These are phyloP conservation scores for Umbelopsis sp. DNA, from an alignment of 192 early-diverging fungal genomes.

Conservation along the genomic window DNA sequence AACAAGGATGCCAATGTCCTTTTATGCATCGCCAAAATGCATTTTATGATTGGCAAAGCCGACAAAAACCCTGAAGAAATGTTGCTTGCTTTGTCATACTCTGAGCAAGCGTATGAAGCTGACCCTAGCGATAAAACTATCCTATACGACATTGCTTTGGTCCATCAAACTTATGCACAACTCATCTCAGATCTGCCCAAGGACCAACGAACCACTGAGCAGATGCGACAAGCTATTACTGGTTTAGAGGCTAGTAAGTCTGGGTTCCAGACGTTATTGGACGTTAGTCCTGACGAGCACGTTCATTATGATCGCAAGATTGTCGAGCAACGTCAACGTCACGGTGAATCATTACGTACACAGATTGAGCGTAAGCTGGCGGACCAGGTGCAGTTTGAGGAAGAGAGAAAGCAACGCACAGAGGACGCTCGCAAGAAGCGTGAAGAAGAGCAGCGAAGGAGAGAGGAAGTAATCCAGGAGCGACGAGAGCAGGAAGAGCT, in stretches of 20 bases:
- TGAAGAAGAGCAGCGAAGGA: conserved; percentile 51
- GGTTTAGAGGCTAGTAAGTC: conserved; percentile 55
- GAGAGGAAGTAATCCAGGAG: conserved; percentile 39
- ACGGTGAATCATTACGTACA: conserved; percentile 59
- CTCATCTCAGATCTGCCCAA: conserved; percentile 72
- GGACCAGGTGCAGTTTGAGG: conserved; percentile 65
- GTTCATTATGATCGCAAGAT: conserved; percentile 66
- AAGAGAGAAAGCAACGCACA: conserved; percentile 48
- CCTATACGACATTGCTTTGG: conserved; percentile 75
- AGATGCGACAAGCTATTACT: conserved; percentile 59
- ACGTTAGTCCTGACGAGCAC: conserved; percentile 43
- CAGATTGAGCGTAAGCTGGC: conserved; percentile 58
- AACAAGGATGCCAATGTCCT: conserved; percentile 54
- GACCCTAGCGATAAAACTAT: conserved; percentile 59
- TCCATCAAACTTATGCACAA: conserved; percentile 83
- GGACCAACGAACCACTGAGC: conserved; percentile 60
- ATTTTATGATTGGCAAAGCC: conserved; percentile 63
- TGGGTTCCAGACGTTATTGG: conserved; percentile 46
- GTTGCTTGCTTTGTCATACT: conserved; percentile 55
- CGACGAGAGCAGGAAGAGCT: conserved; percentile 31
- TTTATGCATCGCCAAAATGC: conserved; percentile 58
- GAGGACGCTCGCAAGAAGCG: conserved; percentile 59
- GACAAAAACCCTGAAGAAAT: conserved; percentile 65
- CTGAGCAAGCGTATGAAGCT: conserved; percentile 51
- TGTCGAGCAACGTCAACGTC: conserved; percentile 61